phyloP scores from a whole-genome alignment of 2,329 filamentous ascomycete genomes.

The Claviceps paspali region DNA sequence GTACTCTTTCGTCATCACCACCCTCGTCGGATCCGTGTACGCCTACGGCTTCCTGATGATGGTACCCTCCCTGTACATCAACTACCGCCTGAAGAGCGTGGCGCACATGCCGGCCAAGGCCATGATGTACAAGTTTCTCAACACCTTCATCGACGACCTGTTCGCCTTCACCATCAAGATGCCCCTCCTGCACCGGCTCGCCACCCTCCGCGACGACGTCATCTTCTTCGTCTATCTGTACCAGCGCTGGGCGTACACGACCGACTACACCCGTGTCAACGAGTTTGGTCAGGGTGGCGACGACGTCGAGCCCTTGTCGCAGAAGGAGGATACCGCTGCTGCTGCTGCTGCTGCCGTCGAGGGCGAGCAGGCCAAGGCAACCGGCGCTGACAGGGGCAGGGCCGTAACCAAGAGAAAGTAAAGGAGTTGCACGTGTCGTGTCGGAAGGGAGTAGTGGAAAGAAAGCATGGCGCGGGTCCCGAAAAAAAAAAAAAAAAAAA shows the following conservation, averaged over 20 bases:
- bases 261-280: constrained; percentile 85
- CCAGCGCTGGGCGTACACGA: constrained; percentile 81
- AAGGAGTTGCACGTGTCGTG: too few species aligned
- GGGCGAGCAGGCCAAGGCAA: constrained; percentile 28
- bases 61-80: constrained; percentile 95
- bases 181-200: constrained; percentile 82
- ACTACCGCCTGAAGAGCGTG: constrained; percentile 89
- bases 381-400: constrained; percentile 32
- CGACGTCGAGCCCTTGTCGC: constrained; percentile 42
- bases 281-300: constrained; percentile 98
- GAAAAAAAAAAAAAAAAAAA: too few species aligned
- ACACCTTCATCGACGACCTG: constrained; percentile 97
- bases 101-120: constrained; percentile 95
- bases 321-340: constrained; percentile 14
- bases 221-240: constrained; percentile 98
- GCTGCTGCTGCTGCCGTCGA: constrained; percentile 15
- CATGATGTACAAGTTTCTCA: constrained; percentile 96
- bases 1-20: constrained; percentile 93
- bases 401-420: constrained; percentile 26
- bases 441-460: too few species aligned
- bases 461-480: too few species aligned
- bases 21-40: constrained; percentile 89
- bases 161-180: constrained; percentile 99
- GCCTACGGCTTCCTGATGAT: constrained; percentile 99
- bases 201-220: constrained; percentile 84